Conservation (phyloP, 2,329 filamentous ascomycete species). For the Spiromastix sp. region DNA sequence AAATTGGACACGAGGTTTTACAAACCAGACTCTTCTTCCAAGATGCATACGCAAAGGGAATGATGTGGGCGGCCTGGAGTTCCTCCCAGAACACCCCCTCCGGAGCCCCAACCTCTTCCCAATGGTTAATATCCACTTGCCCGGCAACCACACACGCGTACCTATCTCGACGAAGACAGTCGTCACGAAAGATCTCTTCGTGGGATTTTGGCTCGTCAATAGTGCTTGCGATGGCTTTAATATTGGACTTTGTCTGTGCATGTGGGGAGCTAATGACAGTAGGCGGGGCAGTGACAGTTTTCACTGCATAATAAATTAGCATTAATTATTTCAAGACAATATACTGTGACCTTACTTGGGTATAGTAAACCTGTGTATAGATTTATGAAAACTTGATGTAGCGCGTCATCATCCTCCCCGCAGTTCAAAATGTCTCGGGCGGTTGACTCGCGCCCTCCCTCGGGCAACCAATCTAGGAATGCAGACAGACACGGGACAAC, state of each 20-base stretch:
- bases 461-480: constrained; percentile 2
- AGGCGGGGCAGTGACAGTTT: background rate
- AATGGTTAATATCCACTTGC: background rate
- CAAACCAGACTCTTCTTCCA: background rate
- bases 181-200: background rate
- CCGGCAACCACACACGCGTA: background rate
- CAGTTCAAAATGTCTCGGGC: background rate
- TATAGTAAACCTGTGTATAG: background rate
- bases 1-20: background rate
- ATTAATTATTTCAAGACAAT: background rate
- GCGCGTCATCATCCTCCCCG: background rate
- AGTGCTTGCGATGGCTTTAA: too few species aligned
- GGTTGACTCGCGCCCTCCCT: background rate
- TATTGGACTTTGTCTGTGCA: too few species aligned
- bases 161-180: background rate
- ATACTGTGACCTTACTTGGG: constrained; percentile 1
- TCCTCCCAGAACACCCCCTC: constrained; percentile 1
- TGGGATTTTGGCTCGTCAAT: background rate
- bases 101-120: background rate
- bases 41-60: background rate
- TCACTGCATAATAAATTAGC: constrained; percentile 1
- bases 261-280: background rate
- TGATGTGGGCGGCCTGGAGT: background rate
- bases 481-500: background rate
- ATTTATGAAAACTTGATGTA: background rate